Percentiles rank a stretch among this genome's conserved stretches.
Evolutionary conservation across 2,329 filamentous ascomycete genomes (phyloP).

Genomic region (Diaporthe citrichinensis): DNA sequence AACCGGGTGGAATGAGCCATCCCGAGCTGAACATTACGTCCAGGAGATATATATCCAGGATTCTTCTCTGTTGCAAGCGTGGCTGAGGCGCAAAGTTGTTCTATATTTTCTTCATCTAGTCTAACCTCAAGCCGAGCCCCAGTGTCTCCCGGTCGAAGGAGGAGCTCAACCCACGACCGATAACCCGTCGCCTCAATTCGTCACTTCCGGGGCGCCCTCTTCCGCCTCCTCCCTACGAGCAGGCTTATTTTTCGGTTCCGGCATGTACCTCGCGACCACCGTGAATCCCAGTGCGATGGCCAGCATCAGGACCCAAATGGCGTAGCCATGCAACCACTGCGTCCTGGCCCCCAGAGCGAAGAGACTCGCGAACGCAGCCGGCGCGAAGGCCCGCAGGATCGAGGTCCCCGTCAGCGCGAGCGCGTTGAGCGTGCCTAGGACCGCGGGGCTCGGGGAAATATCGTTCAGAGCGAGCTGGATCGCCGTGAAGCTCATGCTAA

Average conservation of each 20-base stretch:
- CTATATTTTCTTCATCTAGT: not conserved
- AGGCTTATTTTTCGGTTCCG: slow-evolving; percentile 50
- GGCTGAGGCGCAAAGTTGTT: not conserved
- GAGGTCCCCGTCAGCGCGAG: slow-evolving; percentile 73
- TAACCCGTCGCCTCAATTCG: not conserved
- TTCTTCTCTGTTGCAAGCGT: not conserved
- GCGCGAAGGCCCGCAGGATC: slow-evolving; percentile 75
- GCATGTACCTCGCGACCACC: slow-evolving; percentile 51
- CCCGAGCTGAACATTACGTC: not conserved
- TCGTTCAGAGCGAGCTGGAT: slow-evolving; percentile 84
- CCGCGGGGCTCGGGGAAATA: slow-evolving; percentile 73
- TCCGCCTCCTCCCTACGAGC: not conserved
- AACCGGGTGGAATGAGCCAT: no score
- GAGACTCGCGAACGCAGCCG: slow-evolving; percentile 75
- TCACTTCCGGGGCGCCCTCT: not conserved
- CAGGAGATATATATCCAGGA: not conserved
- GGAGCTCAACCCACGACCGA: not conserved
- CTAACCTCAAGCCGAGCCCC: not conserved
- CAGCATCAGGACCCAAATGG: slow-evolving; percentile 74
- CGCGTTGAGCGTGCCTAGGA: slow-evolving; percentile 80
- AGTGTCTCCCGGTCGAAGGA: not conserved
- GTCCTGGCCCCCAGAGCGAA: slow-evolving; percentile 77
- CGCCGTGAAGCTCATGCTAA: slow-evolving; percentile 79
- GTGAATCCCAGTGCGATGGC: slow-evolving; percentile 53
- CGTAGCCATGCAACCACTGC: slow-evolving; percentile 74